Percentiles rank a stretch among this genome's conserved stretches.
These are phyloP conservation scores for Neoboletus magnificus DNA, from an alignment of 768 basidiomycete genomes.

Conservation along the genomic window DNA sequence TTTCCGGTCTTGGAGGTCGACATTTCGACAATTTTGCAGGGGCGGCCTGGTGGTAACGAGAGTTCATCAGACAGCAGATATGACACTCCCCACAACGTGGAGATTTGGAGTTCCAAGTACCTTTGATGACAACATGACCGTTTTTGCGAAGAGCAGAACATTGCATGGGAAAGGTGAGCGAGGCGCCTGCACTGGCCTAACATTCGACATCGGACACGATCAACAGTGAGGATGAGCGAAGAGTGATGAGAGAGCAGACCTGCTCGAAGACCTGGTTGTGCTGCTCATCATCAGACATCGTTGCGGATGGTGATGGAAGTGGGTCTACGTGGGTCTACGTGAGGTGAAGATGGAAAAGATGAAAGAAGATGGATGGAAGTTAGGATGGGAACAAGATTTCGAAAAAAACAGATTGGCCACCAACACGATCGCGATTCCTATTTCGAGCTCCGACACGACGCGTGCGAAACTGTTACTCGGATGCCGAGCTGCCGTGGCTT, in stretches of 20 bases:
- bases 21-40: constrained; percentile 99
- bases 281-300: constrained; percentile 92
- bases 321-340: constrained; percentile 24
- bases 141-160: constrained; percentile 95
- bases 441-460: constrained; percentile 46
- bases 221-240: constrained; percentile 7
- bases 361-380: constrained; percentile 23
- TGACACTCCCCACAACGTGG: not conserved
- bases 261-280: constrained; percentile 88
- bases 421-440: constrained; percentile 24
- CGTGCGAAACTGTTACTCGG: constrained; percentile 5
- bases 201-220: constrained; percentile 18
- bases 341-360: constrained; percentile 21
- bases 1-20: constrained; percentile 99
- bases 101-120: constrained; percentile 30
- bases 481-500: constrained; percentile 19
- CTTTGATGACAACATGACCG: constrained; percentile 95
- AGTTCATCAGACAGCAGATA: constrained; percentile 1
- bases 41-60: constrained; percentile 52
- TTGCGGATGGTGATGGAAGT: constrained; percentile 24
- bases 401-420: constrained; percentile 7
- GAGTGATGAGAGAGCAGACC: constrained; percentile 38
- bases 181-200: constrained; percentile 72
- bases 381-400: constrained; percentile 23
- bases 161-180: constrained; percentile 81